Evolutionary conservation across 2,329 filamentous ascomycete genomes (phyloP).

Genomic region (Fusarium sp.): DNA sequence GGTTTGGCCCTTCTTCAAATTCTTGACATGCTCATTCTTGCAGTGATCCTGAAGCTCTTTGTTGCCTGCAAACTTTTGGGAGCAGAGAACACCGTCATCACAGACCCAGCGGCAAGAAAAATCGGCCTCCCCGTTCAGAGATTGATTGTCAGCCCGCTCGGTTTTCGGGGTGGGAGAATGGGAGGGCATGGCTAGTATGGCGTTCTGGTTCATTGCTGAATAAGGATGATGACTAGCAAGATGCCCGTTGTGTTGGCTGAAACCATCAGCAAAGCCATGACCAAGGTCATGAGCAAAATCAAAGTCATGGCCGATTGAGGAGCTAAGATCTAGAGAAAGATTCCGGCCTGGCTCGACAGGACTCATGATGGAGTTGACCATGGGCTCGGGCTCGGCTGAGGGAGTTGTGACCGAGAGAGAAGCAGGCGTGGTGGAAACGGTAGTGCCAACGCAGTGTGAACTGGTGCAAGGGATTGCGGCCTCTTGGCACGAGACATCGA

Average conservation of each 20-base stretch:
- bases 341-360: constrained; percentile 22
- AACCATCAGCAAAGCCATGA: constrained; percentile 13
- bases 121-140: constrained; percentile 38
- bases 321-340: constrained; percentile 24
- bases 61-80: constrained; percentile 52
- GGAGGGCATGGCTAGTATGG: constrained; percentile 4
- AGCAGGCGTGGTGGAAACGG: constrained; percentile 39
- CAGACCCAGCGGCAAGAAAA: constrained; percentile 49
- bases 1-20: constrained; percentile 53
- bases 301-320: constrained; percentile 20
- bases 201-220: constrained; percentile 6
- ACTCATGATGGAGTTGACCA: constrained; percentile 26
- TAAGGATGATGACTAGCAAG: constrained; percentile 8
- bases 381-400: constrained; percentile 41
- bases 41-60: constrained; percentile 65
- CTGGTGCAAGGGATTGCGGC: constrained; percentile 51
- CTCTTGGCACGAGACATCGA: constrained; percentile 46
- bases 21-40: constrained; percentile 59
- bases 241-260: constrained; percentile 18
- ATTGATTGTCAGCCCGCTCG: constrained; percentile 24
- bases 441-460: constrained; percentile 46
- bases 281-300: constrained; percentile 18
- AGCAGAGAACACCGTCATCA: constrained; percentile 44
- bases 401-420: constrained; percentile 46
- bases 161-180: constrained; percentile 20